phyloP scores from a whole-genome alignment of 768 basidiomycete species.

The Sporobolomyces roseus region DNA sequence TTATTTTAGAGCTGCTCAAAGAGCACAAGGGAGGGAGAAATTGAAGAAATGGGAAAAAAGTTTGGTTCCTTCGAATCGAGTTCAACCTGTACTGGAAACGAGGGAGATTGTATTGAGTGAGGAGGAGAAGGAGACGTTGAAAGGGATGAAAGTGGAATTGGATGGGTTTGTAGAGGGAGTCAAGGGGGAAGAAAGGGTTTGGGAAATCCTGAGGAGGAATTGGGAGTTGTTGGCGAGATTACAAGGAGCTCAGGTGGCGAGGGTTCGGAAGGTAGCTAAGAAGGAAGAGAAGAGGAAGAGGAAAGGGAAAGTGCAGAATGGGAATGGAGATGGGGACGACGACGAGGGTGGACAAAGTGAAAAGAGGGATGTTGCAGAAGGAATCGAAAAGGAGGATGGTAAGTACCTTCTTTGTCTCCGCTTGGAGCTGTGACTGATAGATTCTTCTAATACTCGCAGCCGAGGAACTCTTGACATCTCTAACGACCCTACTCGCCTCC shows the following conservation, averaged over 20 bases:
- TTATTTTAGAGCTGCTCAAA: not conserved
- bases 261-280: not conserved
- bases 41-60: conserved; percentile 9
- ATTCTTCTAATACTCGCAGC: not conserved
- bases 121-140: not conserved
- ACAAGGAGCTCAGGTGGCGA: conserved; percentile 1
- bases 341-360: not conserved
- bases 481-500: not conserved
- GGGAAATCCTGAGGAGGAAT: conserved; percentile 3
- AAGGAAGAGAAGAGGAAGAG: conserved; percentile 5
- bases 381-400: conserved; percentile 24
- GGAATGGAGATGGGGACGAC: not conserved
- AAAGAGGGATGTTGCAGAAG: not conserved
- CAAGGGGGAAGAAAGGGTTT: not conserved
- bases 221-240: conserved; percentile 7
- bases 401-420: not conserved
- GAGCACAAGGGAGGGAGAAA: not conserved
- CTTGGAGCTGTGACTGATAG: not conserved
- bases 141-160: not conserved
- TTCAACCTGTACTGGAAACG: not conserved
- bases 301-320: not conserved
- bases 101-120: not conserved
- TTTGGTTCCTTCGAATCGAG: not conserved
- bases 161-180: not conserved
- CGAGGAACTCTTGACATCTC: not conserved